Conservation (phyloP, 306 rosid species). For the Rosa rugosa region DNA sequence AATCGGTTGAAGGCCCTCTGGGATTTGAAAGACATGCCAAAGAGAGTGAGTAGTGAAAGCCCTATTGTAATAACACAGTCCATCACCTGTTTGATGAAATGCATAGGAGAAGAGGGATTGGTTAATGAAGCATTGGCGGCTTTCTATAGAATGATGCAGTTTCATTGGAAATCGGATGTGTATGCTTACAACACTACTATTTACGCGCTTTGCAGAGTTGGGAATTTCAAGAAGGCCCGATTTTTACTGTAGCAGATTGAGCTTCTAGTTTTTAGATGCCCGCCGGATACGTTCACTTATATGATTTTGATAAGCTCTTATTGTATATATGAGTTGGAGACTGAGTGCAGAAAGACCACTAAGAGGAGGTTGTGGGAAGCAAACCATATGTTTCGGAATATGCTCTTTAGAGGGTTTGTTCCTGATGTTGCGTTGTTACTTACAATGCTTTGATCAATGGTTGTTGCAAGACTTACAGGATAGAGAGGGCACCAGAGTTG, state of each 20-base stretch:
- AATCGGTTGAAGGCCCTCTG: conserved; percentile 49
- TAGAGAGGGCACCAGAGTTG: conserved; percentile 70
- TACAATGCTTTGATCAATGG: conserved; percentile 88
- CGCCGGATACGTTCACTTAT: conserved; percentile 72
- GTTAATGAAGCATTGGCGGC: conserved; percentile 59
- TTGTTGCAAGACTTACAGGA: conserved; percentile 76
- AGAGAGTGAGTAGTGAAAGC: conserved; percentile 18
- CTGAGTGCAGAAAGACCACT: no score
- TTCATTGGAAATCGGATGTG: conserved; percentile 66
- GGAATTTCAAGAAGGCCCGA: conserved; percentile 66
- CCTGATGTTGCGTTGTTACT: conserved; percentile 92
- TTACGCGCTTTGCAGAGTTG: conserved; percentile 65
- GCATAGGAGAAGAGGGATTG: conserved; percentile 77
- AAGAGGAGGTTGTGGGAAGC: conserved; percentile 90
- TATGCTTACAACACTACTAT: conserved; percentile 63
- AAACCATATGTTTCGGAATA: conserved; percentile 66
- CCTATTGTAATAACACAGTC: conserved; percentile 53
- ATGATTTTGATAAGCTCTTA: conserved; percentile 68
- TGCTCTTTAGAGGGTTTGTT: conserved; percentile 73
- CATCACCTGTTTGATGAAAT: conserved; percentile 87
- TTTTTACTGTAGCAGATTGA: conserved; percentile 82
- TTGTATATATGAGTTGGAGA: conserved; percentile 60
- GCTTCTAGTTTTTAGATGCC: conserved; percentile 78
- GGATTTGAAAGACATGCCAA: conserved; percentile 59
- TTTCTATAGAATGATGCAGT: conserved; percentile 74